Percentiles rank a stretch among this genome's conserved stretches.
Evolutionary conservation across 1,139 yeast genomes (phyloP).

Genomic region (Arxiozyma slooffiae): DNA sequence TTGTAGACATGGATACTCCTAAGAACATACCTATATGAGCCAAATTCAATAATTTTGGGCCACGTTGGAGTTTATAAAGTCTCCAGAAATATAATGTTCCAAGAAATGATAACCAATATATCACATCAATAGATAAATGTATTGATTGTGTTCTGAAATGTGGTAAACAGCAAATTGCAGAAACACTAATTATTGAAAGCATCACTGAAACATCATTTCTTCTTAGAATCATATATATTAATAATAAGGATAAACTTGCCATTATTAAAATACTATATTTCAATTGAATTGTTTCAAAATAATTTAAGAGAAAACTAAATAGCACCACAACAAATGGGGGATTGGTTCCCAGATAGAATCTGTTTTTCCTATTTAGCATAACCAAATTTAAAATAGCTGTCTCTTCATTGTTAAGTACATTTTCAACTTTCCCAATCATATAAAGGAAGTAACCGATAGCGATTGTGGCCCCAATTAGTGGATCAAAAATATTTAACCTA

Average conservation of each 20-base stretch:
- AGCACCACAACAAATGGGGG: slow-evolving; percentile 20
- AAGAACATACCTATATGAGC: slow-evolving; percentile 40
- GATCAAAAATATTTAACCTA: slow-evolving; percentile 1
- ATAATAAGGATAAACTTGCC: slow-evolving; percentile 39
- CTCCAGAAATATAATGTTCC: slow-evolving; percentile 38
- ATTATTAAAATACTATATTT: slow-evolving; percentile 46
- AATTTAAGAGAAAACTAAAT: slow-evolving; percentile 4
- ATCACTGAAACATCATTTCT: slow-evolving; percentile 40
- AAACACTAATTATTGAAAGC: slow-evolving; percentile 30
- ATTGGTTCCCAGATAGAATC: slow-evolving; percentile 12
- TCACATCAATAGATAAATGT: slow-evolving; percentile 42
- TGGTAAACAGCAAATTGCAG: slow-evolving; percentile 43
- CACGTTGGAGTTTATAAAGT: slow-evolving; percentile 33
- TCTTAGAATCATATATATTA: slow-evolving; percentile 43
- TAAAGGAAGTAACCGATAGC: not conserved
- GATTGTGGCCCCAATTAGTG: not conserved
- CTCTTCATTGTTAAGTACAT: not conserved
- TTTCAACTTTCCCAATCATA: not conserved
- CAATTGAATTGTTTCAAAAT: slow-evolving; percentile 38
- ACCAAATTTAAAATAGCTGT: slow-evolving; percentile 4
- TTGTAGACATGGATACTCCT: slow-evolving; percentile 45
- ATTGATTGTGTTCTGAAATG: slow-evolving; percentile 44
- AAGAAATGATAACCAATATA: slow-evolving; percentile 41
- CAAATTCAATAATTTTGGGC: slow-evolving; percentile 39
- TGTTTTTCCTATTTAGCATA: slow-evolving; percentile 1